Evolutionary conservation across 1,284 basidiomycete species (phyloP), one percentile per base, ranked within the genome.

Genomic region (Microstroma glucosiphilum): DNA sequence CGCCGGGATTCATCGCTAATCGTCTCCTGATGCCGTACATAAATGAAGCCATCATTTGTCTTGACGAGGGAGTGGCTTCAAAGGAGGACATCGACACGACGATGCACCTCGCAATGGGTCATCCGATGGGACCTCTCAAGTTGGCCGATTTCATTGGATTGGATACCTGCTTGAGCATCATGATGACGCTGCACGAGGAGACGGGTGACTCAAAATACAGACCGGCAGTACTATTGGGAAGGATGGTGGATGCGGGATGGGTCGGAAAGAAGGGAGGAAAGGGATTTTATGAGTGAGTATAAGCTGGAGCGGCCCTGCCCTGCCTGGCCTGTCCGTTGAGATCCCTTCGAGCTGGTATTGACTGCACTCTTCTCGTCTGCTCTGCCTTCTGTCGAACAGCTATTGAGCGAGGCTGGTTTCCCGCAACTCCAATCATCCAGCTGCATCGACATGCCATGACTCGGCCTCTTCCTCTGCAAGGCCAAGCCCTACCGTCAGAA

Each of bases 161-260:
- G 93, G 92, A 77, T 85, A 94, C 40, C 86, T 89, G 6, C 93
- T 93, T 74, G 91, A 93, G 74, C 43, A 76, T 77, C 65, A 72
- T 71, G 69, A 66, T 76, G 59, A 70, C 69, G n/a, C 59, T 77
- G 9, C 66, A 70, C 62, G 58, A 67, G 15, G 92, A 93, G 65
- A 94, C 91, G 12, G 86, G 89, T 0, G 93, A 97, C 81, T 89
- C 89, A n/a, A 96, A 97, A 80, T 97, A 96, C 80, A 86, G 93
- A n/a, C 92, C 93, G 0, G 88, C 89, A 59, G 85, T 93, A 23
- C 83, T 97, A 25, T 84, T 97, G 11, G 89, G 92, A 70, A 84
- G 91, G 41, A 96, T 96, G 93, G 93, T 97, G 9, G 91, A 96
- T 78, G 94, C 93, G 17, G 89, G 90, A 46, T 96, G 91, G 90